Conservation (phyloP, 1,284 basidiomycete genomes). For the Ceratobasidium sp. region DNA sequence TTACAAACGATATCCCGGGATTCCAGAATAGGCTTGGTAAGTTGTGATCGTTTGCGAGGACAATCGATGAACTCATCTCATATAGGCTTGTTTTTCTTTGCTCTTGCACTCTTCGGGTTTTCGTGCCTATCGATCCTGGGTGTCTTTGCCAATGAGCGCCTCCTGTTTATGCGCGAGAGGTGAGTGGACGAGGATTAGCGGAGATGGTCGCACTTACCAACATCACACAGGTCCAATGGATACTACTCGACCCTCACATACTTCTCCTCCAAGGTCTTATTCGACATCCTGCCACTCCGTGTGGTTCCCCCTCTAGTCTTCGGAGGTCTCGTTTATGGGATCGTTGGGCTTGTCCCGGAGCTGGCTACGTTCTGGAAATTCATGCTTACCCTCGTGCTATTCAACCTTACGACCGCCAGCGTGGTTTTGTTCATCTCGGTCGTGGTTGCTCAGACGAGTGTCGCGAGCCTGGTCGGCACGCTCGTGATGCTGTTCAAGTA, state of each 20-base stretch:
- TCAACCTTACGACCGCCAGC: conserved; percentile 93
- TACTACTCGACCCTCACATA: conserved; percentile 97
- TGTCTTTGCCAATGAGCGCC: conserved; percentile 92
- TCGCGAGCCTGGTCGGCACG: conserved; percentile 93
- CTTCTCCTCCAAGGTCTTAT: conserved; percentile 93
- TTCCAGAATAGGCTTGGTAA: conserved; percentile 89
- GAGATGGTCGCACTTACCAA: neutral
- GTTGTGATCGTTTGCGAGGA: conserved; percentile 48
- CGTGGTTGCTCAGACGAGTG: conserved; percentile 82
- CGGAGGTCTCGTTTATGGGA: conserved; percentile 91
- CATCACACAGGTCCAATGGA: conserved; percentile 81
- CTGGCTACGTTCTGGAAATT: conserved; percentile 97
- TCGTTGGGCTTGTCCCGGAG: conserved; percentile 92
- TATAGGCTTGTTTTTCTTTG: conserved; percentile 93
- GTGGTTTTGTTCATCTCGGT: conserved; percentile 92
- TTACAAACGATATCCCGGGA: conserved; percentile 88
- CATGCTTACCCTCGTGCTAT: conserved; percentile 91
- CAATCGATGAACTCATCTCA: neutral
- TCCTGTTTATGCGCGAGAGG: conserved; percentile 97
- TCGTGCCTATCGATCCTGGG: conserved; percentile 93
- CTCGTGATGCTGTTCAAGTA: conserved; percentile 98
- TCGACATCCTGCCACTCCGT: conserved; percentile 94
- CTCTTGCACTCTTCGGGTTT: conserved; percentile 94
- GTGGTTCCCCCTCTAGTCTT: conserved; percentile 95
- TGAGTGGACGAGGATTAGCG: conserved; percentile 55